Evolutionary conservation across 2,329 filamentous ascomycete genomes (phyloP).

Genomic region (Talaromyces sp.): DNA sequence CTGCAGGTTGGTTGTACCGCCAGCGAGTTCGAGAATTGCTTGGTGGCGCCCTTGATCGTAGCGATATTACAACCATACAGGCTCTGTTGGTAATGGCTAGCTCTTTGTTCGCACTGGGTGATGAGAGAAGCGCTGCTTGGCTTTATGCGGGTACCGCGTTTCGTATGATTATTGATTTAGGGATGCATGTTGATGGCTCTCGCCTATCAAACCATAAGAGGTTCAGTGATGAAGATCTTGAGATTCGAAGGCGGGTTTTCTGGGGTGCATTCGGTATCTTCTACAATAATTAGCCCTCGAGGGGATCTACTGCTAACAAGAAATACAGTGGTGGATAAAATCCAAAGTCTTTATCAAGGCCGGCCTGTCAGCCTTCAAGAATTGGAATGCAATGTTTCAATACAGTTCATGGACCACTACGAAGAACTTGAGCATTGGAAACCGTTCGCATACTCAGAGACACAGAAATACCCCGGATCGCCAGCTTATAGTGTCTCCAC

Average conservation of each 20-base stretch:
- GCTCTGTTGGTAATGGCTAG: constrained; percentile 52
- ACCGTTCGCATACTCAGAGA: constrained; percentile 41
- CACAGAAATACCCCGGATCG: constrained; percentile 31
- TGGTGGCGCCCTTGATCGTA: constrained; percentile 45
- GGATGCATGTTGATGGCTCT: constrained; percentile 47
- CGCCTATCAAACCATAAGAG: constrained; percentile 21
- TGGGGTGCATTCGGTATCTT: constrained; percentile 43
- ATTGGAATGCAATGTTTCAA: constrained; percentile 46
- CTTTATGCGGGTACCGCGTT: constrained; percentile 52
- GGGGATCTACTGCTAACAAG: neutral
- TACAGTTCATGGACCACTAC: constrained; percentile 39
- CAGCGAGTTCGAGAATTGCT: constrained; percentile 48
- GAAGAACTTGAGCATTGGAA: constrained; percentile 54
- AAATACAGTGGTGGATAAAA: constrained; percentile 44
- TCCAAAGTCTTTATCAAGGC: constrained; percentile 54
- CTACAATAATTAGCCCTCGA: neutral
- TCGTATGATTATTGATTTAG: constrained; percentile 52
- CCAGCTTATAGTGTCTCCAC: constrained; percentile 35
- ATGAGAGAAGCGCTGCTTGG: constrained; percentile 52
- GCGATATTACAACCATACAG: constrained; percentile 54
- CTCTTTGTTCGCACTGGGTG: constrained; percentile 50
- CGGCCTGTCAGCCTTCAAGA: constrained; percentile 47
- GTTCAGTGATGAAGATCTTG: constrained; percentile 47
- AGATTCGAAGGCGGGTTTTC: constrained; percentile 45
- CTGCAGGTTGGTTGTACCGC: constrained; percentile 49